Conservation (phyloP, 1,284 basidiomycete genomes). For the Puccinia horiana region DNA sequence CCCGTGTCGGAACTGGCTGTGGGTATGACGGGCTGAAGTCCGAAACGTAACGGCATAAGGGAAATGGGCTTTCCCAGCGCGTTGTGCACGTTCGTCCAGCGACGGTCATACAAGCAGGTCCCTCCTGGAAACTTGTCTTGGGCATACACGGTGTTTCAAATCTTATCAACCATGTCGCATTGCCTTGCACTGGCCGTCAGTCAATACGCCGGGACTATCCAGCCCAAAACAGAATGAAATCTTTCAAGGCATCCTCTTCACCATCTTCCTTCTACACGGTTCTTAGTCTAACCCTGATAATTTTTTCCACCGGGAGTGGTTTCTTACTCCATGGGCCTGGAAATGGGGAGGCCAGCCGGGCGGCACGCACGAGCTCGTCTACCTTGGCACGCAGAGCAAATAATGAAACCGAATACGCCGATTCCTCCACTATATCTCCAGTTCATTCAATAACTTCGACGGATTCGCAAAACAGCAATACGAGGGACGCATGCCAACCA, state of each 20-base stretch:
- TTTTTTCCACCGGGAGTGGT: background rate
- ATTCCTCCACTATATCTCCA: background rate
- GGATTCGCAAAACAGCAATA: background rate
- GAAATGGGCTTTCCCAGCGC: no score
- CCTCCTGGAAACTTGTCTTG: no score
- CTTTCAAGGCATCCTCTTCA: background rate
- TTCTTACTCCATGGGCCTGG: background rate
- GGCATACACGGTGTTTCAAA: no score
- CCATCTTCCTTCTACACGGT: background rate
- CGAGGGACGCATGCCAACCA: background rate
- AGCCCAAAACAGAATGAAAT: background rate
- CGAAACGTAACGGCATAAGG: no score
- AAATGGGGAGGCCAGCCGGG: background rate
- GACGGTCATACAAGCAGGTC: no score
- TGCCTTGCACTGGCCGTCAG: no score
- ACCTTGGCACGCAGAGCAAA: background rate
- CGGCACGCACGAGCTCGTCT: background rate
- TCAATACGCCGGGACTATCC: no score
- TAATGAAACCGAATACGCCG: background rate
- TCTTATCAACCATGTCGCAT: no score
- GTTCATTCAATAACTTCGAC: background rate
- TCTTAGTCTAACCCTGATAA: background rate
- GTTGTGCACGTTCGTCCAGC: no score
- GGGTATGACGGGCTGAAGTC: no score
- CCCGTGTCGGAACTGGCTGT: no score